These are phyloP conservation scores for Tagetes patula DNA, from an alignment of 129 eudicot genomes.

Conservation along the genomic window DNA sequence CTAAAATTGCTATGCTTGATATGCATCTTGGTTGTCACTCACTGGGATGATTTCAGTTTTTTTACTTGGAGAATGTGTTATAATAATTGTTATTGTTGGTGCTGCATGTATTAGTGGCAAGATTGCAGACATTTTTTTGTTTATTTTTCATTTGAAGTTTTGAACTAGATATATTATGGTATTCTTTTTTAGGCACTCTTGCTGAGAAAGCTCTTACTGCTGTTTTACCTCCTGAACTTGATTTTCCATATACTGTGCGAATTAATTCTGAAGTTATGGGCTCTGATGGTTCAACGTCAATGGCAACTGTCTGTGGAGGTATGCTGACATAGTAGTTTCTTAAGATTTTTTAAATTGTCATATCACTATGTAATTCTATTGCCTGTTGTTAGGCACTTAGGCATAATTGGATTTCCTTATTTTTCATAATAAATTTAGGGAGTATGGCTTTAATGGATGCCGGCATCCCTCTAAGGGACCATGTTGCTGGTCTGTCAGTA, in stretches of 20 bases:
- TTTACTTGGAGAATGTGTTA: slow-evolving; percentile 12
- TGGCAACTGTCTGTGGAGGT: slow-evolving; percentile 99
- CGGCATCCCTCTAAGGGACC: slow-evolving; percentile 82
- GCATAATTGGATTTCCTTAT: neutral
- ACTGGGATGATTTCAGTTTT: slow-evolving; percentile 48
- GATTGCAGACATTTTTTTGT: neutral
- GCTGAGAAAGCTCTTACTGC: slow-evolving; percentile 97
- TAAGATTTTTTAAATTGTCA: no score
- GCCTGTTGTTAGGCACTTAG: neutral
- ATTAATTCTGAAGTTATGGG: slow-evolving; percentile 98
- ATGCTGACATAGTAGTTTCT: slow-evolving; percentile 7
- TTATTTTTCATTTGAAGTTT: slow-evolving; percentile 6
- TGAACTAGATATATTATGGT: neutral
- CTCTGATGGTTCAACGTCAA: slow-evolving; percentile 97
- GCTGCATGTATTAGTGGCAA: slow-evolving; percentile 29
- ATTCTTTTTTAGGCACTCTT: slow-evolving; percentile 66
- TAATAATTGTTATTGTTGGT: slow-evolving; percentile 36
- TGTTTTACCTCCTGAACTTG: slow-evolving; percentile 84
- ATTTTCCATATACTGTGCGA: slow-evolving; percentile 75
- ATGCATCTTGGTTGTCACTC: slow-evolving; percentile 8
- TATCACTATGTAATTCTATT: neutral
- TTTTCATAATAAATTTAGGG: slow-evolving; percentile 37
- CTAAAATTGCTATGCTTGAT: neutral
- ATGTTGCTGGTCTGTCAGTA: slow-evolving; percentile 93
- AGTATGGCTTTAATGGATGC: slow-evolving; percentile 98